A percentile compares a stretch with the other conserved stretches of the same genome.
Evolutionary conservation across 2,329 filamentous ascomycete genomes (phyloP).

Genomic region (Purpureocillium takamizusanense): DNA sequence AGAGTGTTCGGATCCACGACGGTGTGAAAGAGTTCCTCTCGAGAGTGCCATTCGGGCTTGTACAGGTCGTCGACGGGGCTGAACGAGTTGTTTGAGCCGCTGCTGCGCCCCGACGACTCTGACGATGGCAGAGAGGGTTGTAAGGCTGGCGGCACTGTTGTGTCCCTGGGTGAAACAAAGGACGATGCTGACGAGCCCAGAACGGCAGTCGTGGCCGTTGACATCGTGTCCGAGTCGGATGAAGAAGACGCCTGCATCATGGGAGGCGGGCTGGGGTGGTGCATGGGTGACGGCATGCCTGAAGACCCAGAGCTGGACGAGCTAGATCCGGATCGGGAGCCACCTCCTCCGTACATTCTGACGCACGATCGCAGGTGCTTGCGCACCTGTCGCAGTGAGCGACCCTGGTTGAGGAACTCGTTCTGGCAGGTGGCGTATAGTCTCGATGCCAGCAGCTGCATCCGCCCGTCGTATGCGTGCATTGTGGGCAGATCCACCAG

Average conservation of each 20-base stretch:
- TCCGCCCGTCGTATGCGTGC: slow-evolving; percentile 12
- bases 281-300: slow-evolving; percentile 8
- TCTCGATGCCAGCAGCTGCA: slow-evolving; percentile 14
- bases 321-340: slow-evolving; percentile 2
- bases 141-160: slow-evolving; percentile 2
- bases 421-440: slow-evolving; percentile 18
- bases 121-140: slow-evolving; percentile 12
- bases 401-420: slow-evolving; percentile 17
- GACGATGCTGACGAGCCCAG: slow-evolving; percentile 4
- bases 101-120: slow-evolving; percentile 7
- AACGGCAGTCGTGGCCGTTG: slow-evolving; percentile 7
- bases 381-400: slow-evolving; percentile 12
- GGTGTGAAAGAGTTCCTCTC: slow-evolving; percentile 13
- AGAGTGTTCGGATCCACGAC: slow-evolving; percentile 12
- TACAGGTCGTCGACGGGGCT: slow-evolving; percentile 13
- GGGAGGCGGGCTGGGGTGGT: not conserved
- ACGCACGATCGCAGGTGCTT: slow-evolving; percentile 20
- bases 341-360: slow-evolving; percentile 9
- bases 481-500: slow-evolving; percentile 12
- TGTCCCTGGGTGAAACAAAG: slow-evolving; percentile 10
- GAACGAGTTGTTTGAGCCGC: slow-evolving; percentile 10
- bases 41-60: slow-evolving; percentile 15
- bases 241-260: not conserved
- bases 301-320: slow-evolving; percentile 9
- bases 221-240: slow-evolving; percentile 8